Conservation (phyloP, 1,139 yeast species). For the Yamadazyma spencermartinsiae region DNA sequence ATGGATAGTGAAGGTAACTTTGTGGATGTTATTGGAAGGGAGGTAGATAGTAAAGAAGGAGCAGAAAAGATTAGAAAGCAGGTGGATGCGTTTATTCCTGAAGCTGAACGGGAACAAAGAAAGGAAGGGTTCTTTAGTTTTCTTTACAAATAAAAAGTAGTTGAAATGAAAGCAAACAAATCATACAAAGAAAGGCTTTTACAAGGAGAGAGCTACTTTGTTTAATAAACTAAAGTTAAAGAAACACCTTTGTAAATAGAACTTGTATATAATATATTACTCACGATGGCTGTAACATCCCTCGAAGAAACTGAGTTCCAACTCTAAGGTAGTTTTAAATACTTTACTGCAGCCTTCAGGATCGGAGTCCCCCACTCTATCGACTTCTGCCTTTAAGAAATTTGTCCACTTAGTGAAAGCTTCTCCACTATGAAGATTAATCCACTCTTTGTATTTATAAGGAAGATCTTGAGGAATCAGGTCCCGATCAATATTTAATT, state of each 20-base stretch:
- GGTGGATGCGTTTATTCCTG: constrained; percentile 74
- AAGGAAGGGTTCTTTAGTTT: constrained; percentile 58
- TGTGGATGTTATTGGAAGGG: constrained; percentile 91
- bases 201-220: too few relatives aligned
- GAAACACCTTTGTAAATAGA: too few relatives aligned
- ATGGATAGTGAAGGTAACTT: constrained; percentile 97
- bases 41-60: constrained; percentile 77
- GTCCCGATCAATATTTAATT: constrained; percentile 22
- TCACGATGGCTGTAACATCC: constrained; percentile 38
- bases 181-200: too few relatives aligned
- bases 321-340: constrained; percentile 34
- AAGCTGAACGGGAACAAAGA: constrained; percentile 58
- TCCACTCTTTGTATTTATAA: constrained; percentile 53
- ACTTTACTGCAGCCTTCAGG: constrained; percentile 26
- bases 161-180: too few relatives aligned
- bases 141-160: constrained; percentile 46
- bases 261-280: too few relatives aligned
- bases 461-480: constrained; percentile 29
- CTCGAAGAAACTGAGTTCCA: constrained; percentile 48
- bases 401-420: constrained; percentile 48
- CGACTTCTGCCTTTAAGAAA: constrained; percentile 45
- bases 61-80: constrained; percentile 77
- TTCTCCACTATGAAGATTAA: constrained; percentile 48
- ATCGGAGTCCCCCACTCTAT: constrained; percentile 28
- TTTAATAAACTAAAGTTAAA: too few relatives aligned